Evolutionary conservation across 75 land plant genomes (phyloP).

Genomic region (Ceratopteris richardii): DNA sequence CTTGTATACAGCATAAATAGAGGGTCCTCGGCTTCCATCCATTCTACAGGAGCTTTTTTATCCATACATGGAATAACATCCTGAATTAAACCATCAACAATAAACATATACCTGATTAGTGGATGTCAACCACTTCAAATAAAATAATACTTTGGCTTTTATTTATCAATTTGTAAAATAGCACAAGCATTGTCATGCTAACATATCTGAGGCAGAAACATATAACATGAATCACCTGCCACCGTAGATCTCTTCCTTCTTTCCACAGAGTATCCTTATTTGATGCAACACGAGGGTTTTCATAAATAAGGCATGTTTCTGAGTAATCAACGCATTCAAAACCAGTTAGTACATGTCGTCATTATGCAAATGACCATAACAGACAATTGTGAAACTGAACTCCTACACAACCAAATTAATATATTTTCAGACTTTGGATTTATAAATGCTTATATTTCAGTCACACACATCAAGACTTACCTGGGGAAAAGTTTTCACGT

Average conservation of each 20-base stretch:
- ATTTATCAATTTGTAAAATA: too few species aligned
- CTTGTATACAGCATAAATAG: conserved; percentile 23
- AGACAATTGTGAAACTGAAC: too few species aligned
- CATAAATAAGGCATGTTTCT: conserved; percentile 16
- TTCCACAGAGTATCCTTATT: conserved; percentile 9
- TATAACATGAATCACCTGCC: conserved; percentile 12
- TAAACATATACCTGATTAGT: not conserved
- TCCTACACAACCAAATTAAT: too few species aligned
- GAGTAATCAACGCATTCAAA: too few species aligned
- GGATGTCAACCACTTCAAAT: not conserved
- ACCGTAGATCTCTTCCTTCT: conserved; percentile 18
- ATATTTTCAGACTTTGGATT: too few species aligned
- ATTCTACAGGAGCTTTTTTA: conserved; percentile 7
- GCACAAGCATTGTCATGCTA: too few species aligned
- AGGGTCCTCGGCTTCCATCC: conserved; percentile 27
- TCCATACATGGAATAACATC: not conserved
- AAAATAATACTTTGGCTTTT: too few species aligned
- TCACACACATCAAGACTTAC: too few species aligned
- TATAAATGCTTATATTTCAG: too few species aligned
- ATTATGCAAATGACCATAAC: too few species aligned
- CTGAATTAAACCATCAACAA: not conserved
- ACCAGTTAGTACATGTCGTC: too few species aligned
- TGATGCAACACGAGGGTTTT: not conserved
- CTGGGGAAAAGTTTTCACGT: conserved; percentile 1
- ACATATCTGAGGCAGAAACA: too few species aligned